Evolutionary conservation across 2,329 filamentous ascomycete genomes (phyloP), one percentile per base, ranked within the genome.

Genomic region (Hypoxylon sp.): DNA sequence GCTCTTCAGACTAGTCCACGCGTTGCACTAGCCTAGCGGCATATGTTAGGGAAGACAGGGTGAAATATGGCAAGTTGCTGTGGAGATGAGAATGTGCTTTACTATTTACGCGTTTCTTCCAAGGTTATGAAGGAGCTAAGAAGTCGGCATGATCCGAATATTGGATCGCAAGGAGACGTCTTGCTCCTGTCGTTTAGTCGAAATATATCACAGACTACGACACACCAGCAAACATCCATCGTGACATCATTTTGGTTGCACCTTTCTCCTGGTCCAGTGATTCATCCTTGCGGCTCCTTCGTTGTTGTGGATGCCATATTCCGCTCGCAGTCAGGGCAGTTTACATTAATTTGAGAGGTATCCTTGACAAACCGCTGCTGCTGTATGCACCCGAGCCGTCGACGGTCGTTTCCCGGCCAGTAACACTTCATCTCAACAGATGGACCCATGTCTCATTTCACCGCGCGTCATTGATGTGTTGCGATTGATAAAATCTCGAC

Each of bases 381-480:
- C n/a, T 45, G 26, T 50, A 35, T 49, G 35, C 15, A 43, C n/a
- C n/a, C n/a, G n/a, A n/a, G 9, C 8, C 35, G 29, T 47, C 35
- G n/a, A 31, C 40, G 18, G 37, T 10, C 27, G 24, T 42, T 43
- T 26, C 18, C 48, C 29, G 27, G 27, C 15, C 40, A 37, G 38
- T 50, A 49, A 60, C 48, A 54, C 45, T 24, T 49, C 47, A 50
- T 18, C 48, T 49, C 23, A 37, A 43, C 20, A 6, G 11, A 41
- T 45, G 29, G 38, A 43, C 51, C 27, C 31, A 53, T 48, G 38
- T 42, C 52, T 41, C 43, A 45, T 35, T 20, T 49, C 42, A 20
- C 18, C n/a, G 27, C 20, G 21, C 51, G 43, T 52, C 42, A 60
- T 47, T 18, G 5, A 56, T 21, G 46, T 17, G 46, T 41, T 17